These are phyloP conservation scores for Toxoplasma gondii DNA, from an alignment of 169 alveolate species.

Conservation along the genomic window DNA sequence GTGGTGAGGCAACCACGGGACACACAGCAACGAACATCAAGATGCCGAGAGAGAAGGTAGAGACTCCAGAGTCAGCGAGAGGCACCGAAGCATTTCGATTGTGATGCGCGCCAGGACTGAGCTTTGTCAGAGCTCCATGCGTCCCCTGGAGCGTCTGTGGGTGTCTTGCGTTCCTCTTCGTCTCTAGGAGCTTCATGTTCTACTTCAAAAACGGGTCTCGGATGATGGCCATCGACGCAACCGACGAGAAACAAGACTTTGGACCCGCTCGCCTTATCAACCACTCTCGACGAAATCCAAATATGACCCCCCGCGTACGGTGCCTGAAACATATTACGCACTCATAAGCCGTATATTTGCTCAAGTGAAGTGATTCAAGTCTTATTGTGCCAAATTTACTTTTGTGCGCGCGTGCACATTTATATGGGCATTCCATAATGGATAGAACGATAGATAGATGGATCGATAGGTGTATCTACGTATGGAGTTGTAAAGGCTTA, in stretches of 20 bases:
- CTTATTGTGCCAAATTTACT: too few species aligned
- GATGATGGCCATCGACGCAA: conserved; percentile 87
- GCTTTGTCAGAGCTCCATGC: too few species aligned
- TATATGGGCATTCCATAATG: too few species aligned
- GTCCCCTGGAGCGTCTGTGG: too few species aligned
- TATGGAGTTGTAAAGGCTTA: too few species aligned
- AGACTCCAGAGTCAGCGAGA: neutral
- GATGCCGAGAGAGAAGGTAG: neutral
- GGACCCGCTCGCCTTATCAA: conserved; percentile 90
- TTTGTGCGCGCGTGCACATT: too few species aligned
- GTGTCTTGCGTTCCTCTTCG: neutral
- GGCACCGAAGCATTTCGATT: too few species aligned
- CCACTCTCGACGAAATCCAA: conserved; percentile 87
- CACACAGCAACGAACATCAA: neutral
- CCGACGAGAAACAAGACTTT: conserved; percentile 82
- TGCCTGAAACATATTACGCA: neutral
- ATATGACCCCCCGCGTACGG: conserved; percentile 75
- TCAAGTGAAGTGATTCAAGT: too few species aligned
- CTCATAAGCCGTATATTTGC: too few species aligned
- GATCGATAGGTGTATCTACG: too few species aligned
- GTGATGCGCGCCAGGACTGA: too few species aligned
- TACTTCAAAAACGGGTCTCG: conserved; percentile 82
- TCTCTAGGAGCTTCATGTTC: conserved; percentile 84
- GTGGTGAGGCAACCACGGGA: neutral
- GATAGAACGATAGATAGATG: neutral